These are phyloP conservation scores for Davidsoniella australis DNA, from an alignment of 2,329 filamentous ascomycete genomes.

Conservation along the genomic window DNA sequence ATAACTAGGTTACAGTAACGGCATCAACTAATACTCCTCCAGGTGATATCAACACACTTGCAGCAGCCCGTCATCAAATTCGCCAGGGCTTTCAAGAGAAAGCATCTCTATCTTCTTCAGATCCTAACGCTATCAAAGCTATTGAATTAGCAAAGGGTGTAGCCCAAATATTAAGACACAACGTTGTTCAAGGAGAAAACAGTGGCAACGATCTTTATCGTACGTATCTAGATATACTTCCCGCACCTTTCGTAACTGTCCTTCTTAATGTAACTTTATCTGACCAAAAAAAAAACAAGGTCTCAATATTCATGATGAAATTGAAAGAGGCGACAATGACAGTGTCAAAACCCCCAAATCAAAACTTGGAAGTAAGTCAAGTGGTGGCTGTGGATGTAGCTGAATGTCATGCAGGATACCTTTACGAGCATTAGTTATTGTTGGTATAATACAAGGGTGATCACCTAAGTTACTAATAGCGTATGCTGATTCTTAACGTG, in stretches of 20 bases:
- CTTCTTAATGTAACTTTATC: not conserved
- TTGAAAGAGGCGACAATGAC: conserved; percentile 85
- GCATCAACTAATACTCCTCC: conserved; percentile 1
- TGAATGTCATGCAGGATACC: not conserved
- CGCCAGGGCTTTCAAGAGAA: conserved; percentile 58
- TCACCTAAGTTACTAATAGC: no score
- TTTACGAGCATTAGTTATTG: no score
- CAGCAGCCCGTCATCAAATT: conserved; percentile 55
- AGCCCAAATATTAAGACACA: conserved; percentile 60
- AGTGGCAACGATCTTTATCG: conserved; percentile 38
- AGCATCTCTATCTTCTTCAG: conserved; percentile 37
- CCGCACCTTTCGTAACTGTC: not conserved
- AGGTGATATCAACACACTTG: conserved; percentile 57
- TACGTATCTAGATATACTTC: conserved; percentile 25
- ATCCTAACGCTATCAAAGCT: conserved; percentile 42
- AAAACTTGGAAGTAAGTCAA: not conserved
- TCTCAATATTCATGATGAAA: conserved; percentile 77
- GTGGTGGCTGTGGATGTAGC: conserved; percentile 10
- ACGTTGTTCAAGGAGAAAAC: conserved; percentile 68
- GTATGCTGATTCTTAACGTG: no score
- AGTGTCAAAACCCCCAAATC: conserved; percentile 43
- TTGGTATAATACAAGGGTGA: no score
- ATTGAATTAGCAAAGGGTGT: conserved; percentile 72
- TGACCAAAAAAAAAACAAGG: conserved; percentile 31
- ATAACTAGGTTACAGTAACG: not conserved